Evolutionary conservation across 805 yeast species (phyloP).

Genomic region (Nakazawaea pomicola): DNA sequence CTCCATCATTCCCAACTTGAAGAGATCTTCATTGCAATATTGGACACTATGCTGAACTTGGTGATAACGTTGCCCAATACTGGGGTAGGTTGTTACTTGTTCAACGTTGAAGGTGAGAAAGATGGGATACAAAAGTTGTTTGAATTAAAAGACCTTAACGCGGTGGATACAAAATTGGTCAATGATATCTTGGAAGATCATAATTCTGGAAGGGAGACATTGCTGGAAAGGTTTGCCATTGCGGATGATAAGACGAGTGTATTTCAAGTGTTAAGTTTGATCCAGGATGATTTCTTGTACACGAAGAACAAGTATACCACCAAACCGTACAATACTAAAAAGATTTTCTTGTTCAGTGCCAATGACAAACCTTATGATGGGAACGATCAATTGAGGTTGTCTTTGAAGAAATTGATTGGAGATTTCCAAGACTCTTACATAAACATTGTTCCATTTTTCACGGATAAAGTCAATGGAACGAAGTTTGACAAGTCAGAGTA

Average conservation of each 20-base stretch:
- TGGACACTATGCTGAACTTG: constrained; percentile 59
- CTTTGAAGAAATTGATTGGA: constrained; percentile 50
- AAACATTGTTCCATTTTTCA: constrained; percentile 58
- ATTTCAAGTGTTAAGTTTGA: constrained; percentile 39
- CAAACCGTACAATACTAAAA: constrained; percentile 45
- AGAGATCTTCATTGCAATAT: constrained; percentile 51
- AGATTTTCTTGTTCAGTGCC: constrained; percentile 69
- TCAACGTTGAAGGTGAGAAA: constrained; percentile 39
- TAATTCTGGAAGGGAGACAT: constrained; percentile 17
- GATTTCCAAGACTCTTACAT: constrained; percentile 55
- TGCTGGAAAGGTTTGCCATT: constrained; percentile 25
- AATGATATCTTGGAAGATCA: constrained; percentile 45
- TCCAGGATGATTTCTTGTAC: constrained; percentile 51
- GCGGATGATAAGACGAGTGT: constrained; percentile 21
- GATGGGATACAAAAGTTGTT: constrained; percentile 46
- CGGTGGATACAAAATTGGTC: constrained; percentile 50
- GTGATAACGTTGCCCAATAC: constrained; percentile 63
- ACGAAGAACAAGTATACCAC: constrained; percentile 25
- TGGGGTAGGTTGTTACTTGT: constrained; percentile 69
- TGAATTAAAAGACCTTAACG: constrained; percentile 49
- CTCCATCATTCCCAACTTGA: constrained; percentile 34
- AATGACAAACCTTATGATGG: constrained; percentile 61
- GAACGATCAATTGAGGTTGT: constrained; percentile 33
- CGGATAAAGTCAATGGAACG: constrained; percentile 25
- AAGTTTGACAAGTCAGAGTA: constrained; percentile 45